Percentiles rank a stretch among this genome's conserved stretches.
phyloP scores from a whole-genome alignment of 2,329 filamentous ascomycete genomes.

The Emmonsiellopsis sp. region DNA sequence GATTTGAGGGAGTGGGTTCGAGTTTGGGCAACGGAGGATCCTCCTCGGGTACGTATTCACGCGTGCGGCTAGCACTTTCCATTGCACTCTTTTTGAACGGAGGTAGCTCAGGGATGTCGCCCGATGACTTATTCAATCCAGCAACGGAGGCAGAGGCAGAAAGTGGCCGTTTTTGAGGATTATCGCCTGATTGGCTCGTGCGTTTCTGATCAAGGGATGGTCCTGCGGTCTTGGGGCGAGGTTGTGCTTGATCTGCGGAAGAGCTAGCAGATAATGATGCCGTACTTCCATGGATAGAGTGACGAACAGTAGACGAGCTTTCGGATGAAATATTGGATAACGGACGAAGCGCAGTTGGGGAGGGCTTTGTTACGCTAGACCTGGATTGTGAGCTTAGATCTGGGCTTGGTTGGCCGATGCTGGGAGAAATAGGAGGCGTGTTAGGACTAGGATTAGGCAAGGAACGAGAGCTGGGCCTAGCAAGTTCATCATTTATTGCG shows the following conservation, averaged over 20 bases:
- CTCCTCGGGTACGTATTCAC: not conserved
- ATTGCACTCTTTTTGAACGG: not conserved
- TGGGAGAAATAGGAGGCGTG: constrained; percentile 27
- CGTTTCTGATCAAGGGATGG: constrained; percentile 25
- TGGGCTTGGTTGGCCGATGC: not conserved
- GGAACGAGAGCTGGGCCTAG: constrained; percentile 27
- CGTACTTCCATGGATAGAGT: constrained; percentile 57
- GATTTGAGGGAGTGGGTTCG: constrained; percentile 11
- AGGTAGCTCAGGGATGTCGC: not conserved
- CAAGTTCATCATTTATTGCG: constrained; percentile 19
- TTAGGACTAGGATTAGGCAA: constrained; percentile 20
- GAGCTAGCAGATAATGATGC: constrained; percentile 22
- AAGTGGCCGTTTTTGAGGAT: constrained; percentile 29
- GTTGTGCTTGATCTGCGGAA: constrained; percentile 14
- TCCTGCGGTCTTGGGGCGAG: constrained; percentile 38
- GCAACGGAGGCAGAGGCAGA: constrained; percentile 27
- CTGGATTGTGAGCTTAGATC: constrained; percentile 6
- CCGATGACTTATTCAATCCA: not conserved
- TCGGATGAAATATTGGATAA: constrained; percentile 76
- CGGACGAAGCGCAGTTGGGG: constrained; percentile 59
- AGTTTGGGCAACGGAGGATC: not conserved
- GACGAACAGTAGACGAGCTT: constrained; percentile 60
- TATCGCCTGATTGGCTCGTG: constrained; percentile 12
- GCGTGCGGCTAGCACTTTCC: not conserved
- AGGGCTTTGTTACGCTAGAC: constrained; percentile 7